phyloP scores from a whole-genome alignment of 225 moss, liverwort and hornwort genomes.

The Bryoerythrophyllum caledonicum region DNA sequence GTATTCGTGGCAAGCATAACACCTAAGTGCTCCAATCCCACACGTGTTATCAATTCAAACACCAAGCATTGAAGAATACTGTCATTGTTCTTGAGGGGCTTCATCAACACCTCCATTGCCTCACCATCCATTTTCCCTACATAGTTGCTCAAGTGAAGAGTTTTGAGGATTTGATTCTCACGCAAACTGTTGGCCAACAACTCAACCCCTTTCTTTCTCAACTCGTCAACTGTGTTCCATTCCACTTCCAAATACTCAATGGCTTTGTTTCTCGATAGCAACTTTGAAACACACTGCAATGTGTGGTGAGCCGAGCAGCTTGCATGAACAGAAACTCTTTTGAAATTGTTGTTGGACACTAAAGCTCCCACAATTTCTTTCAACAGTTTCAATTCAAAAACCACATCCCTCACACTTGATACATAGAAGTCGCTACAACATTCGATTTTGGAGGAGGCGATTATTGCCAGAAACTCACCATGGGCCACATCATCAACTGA shows the following conservation, averaged over 20 bases:
- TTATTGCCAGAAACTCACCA: background rate
- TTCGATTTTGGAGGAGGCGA: background rate
- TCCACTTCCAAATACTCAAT: fast-evolving
- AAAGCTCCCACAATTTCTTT: conserved; percentile 3
- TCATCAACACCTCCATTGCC: background rate
- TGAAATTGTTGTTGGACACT: background rate
- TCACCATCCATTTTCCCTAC: fast-evolving
- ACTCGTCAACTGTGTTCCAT: too few species aligned
- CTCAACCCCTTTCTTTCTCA: background rate
- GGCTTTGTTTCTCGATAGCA: conserved; percentile 3
- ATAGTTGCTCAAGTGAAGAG: too few species aligned
- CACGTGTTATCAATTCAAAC: fast-evolving
- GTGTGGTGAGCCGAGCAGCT: too few species aligned
- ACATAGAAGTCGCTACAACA: background rate
- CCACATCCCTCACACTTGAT: too few species aligned
- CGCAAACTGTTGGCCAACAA: too few species aligned
- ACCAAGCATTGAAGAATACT: fast-evolving
- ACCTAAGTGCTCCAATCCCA: background rate
- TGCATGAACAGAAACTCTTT: too few species aligned
- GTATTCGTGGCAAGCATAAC: background rate
- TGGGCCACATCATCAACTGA: background rate
- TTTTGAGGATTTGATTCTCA: fast-evolving
- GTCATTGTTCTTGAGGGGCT: background rate
- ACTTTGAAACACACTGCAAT: background rate
- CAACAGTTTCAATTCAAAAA: background rate